phyloP scores from a whole-genome alignment of 1,284 basidiomycete genomes.

The Heliocybe sulcata region DNA sequence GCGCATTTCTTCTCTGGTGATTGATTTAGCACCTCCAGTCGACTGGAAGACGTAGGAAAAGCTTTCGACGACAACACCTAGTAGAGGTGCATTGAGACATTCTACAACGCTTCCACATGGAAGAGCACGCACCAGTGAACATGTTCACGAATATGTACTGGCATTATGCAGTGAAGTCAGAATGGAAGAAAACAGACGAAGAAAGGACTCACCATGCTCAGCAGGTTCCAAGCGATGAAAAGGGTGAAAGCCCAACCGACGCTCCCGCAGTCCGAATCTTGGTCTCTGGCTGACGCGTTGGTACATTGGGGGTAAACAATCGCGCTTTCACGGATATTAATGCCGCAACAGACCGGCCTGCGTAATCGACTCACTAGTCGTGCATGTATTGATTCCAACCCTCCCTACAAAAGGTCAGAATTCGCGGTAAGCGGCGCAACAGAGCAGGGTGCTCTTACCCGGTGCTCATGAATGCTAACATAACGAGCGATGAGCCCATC shows the following conservation, averaged over 20 bases:
- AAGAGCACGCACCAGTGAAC: constrained; percentile 63
- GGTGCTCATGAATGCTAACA: constrained; percentile 77
- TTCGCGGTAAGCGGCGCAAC: neutral
- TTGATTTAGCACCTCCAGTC: constrained; percentile 74
- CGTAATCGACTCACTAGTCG: constrained; percentile 62
- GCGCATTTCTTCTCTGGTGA: constrained; percentile 87
- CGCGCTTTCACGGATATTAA: constrained; percentile 37
- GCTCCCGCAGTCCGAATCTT: constrained; percentile 88
- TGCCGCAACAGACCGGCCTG: neutral
- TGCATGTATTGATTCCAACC: constrained; percentile 97
- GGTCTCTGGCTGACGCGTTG: constrained; percentile 34
- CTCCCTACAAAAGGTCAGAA: constrained; percentile 43
- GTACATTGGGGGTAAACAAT: constrained; percentile 83
- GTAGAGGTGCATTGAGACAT: constrained; percentile 7
- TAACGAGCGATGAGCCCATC: constrained; percentile 77
- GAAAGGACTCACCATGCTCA: constrained; percentile 77
- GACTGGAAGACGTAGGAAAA: constrained; percentile 95
- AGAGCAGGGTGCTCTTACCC: constrained; percentile 35
- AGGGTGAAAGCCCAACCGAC: constrained; percentile 78
- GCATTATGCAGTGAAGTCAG: constrained; percentile 3
- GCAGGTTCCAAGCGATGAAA: constrained; percentile 95
- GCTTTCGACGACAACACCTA: constrained; percentile 91
- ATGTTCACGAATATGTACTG: constrained; percentile 95
- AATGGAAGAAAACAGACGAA: neutral
- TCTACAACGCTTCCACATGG: neutral